Evolutionary conservation across 2,329 filamentous ascomycete species (phyloP), one percentile per base, ranked within the genome.

Genomic region (Hypoxylon sp.): DNA sequence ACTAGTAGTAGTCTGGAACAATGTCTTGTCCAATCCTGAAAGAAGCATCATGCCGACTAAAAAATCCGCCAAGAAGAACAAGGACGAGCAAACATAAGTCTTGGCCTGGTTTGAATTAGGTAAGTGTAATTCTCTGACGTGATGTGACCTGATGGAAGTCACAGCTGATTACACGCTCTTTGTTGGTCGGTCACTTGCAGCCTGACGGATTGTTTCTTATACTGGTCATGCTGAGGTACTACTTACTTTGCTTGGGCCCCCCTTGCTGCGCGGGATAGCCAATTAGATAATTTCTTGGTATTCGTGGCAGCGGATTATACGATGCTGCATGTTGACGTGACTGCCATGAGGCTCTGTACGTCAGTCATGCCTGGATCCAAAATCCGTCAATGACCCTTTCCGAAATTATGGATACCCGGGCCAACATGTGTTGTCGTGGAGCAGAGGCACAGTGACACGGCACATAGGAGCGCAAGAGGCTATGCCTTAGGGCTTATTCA

Each of bases 281-380:
- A 71, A 71, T 71, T 19, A 64, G 52, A 28, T n/a, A 38, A 19
- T 9, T 52, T 10, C n/a, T 4, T 14, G 19, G 53, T 64, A 71
- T 66, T 71, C 65, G 68, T 67, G 68, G 63, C 62, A 69, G 45
- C 59, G 60, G 43, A 58, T 59, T 68, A 71, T 61, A 68, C 68
- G 65, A 65, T 63, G 38, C 53, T 7, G 36, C 14, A 49, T 23
- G 50, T 57, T 43, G 52, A 43, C 55, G 67, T 70, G 56, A 64
- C 59, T 50, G 34, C 57, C 43, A 38, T 41, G 59, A 60, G 60
- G 58, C 65, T 68, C 65, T 63, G 62, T 49, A 68, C 30, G 56
- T 70, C 60, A 66, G 62, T 52, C 51, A 56, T 60, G 28, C 43
- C 46, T 46, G 38, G 64, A 23, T 65, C 53, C 52, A 60, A 61